Evolutionary conservation across 768 basidiomycete genomes (phyloP).

Genomic region (Phylloporus scabripes): DNA sequence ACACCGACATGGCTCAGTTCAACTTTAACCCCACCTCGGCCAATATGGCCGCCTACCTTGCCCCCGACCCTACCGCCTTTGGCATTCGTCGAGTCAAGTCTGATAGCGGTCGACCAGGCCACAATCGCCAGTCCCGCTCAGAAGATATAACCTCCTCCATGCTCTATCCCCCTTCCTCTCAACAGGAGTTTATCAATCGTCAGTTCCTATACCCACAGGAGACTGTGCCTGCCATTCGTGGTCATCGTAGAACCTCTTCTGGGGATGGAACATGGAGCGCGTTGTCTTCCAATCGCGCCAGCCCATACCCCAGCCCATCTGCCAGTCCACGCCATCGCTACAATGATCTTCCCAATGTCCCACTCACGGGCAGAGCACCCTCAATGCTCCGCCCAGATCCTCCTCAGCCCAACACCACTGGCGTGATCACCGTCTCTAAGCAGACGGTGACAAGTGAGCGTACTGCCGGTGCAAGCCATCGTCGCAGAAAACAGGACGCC

Average conservation of each 20-base stretch:
- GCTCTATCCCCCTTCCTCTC: constrained; percentile 32
- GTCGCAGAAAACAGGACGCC: constrained; percentile 83
- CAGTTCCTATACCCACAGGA: constrained; percentile 42
- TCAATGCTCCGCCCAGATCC: constrained; percentile 23
- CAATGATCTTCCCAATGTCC: constrained; percentile 41
- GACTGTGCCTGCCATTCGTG: constrained; percentile 32
- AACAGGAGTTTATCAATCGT: constrained; percentile 39
- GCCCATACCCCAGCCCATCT: constrained; percentile 65
- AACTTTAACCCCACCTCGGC: constrained; percentile 30
- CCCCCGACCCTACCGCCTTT: constrained; percentile 27
- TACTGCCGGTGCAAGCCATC: constrained; percentile 82
- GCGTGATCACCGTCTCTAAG: constrained; percentile 41
- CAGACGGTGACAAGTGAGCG: constrained; percentile 88
- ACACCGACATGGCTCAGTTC: constrained; percentile 27
- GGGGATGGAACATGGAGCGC: constrained; percentile 34
- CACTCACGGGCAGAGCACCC: constrained; percentile 20
- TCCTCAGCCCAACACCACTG: constrained; percentile 3
- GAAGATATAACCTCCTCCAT: constrained; percentile 48
- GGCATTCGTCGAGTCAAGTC: constrained; percentile 48
- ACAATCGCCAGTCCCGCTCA: constrained; percentile 51
- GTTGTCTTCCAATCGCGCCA: constrained; percentile 38
- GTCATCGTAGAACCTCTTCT: constrained; percentile 40
- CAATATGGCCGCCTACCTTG: constrained; percentile 37
- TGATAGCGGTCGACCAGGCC: constrained; percentile 38
- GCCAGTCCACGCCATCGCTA: constrained; percentile 55